phyloP scores from a whole-genome alignment of 2,329 filamentous ascomycete species.

The Penicillium brasilianum region DNA sequence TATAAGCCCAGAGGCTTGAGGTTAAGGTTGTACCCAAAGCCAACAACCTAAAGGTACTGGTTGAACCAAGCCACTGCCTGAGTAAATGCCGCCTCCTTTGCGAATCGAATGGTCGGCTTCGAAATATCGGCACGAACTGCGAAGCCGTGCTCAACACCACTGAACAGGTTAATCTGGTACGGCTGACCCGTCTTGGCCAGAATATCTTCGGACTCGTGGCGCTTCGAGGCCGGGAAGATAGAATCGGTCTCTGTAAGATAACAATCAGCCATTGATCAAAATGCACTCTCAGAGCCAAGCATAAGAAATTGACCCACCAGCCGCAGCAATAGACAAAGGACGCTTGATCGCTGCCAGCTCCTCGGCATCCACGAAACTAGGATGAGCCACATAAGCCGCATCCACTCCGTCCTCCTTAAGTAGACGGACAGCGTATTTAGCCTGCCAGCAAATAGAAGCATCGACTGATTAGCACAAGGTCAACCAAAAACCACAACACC shows the following conservation, averaged over 20 bases:
- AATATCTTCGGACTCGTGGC: conserved; percentile 65
- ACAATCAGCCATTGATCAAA: conserved; percentile 22
- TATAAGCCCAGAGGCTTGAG: not conserved
- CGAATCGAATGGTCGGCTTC: conserved; percentile 62
- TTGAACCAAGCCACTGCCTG: conserved; percentile 74
- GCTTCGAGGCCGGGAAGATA: conserved; percentile 65
- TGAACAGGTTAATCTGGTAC: conserved; percentile 76
- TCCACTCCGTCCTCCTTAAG: conserved; percentile 62
- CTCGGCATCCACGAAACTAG: conserved; percentile 69
- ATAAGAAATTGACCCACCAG: conserved; percentile 24
- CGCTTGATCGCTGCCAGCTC: conserved; percentile 67
- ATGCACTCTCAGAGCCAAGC: not conserved
- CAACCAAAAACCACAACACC: not conserved
- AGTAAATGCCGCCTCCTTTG: conserved; percentile 76
- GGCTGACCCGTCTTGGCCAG: conserved; percentile 59
- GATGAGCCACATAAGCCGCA: conserved; percentile 73
- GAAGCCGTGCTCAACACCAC: conserved; percentile 73
- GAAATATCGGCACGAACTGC: conserved; percentile 66
- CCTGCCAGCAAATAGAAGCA: conserved; percentile 7
- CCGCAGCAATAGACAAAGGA: conserved; percentile 67
- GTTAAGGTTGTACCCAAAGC: not conserved
- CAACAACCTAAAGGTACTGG: conserved; percentile 22
- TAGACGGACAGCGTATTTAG: conserved; percentile 70
- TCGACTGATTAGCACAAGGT: not conserved
- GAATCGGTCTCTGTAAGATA: conserved; percentile 57